phyloP scores from a whole-genome alignment of 371 early-diverging fungal genomes.

The Rozella allomycis region DNA sequence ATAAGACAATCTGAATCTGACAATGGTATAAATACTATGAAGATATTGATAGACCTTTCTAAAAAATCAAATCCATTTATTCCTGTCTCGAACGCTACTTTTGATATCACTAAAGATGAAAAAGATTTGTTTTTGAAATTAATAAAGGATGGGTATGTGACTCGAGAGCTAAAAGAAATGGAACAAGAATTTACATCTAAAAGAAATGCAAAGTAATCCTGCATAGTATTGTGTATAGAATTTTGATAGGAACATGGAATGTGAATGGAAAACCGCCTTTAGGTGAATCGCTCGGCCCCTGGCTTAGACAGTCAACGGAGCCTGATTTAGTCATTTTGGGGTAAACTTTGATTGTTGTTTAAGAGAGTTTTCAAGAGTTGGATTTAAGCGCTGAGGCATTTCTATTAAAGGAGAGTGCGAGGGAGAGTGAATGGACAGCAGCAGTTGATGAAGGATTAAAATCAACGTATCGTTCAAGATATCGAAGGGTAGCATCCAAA shows the following conservation, averaged over 20 bases:
- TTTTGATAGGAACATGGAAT: constrained; percentile 77
- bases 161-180: too few relatives aligned
- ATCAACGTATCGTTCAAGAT: constrained; percentile 28
- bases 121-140: too few relatives aligned
- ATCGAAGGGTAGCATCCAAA: constrained; percentile 12
- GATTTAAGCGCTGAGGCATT: constrained; percentile 68
- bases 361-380: constrained; percentile 58
- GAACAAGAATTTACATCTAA: too few relatives aligned
- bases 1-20: too few relatives aligned
- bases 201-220: too few relatives aligned
- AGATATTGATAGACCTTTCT: too few relatives aligned
- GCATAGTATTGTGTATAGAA: constrained; percentile 10
- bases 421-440: constrained; percentile 49
- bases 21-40: too few relatives aligned
- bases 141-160: too few relatives aligned
- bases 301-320: constrained; percentile 35
- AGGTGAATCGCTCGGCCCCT: constrained; percentile 31
- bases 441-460: constrained; percentile 32
- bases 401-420: constrained; percentile 44
- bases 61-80: too few relatives aligned
- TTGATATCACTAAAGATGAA: too few relatives aligned
- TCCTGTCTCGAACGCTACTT: too few relatives aligned
- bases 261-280: constrained; percentile 54
- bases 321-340: constrained; percentile 52
- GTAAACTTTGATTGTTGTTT: constrained; percentile 10